phyloP scores from a whole-genome alignment of 768 basidiomycete species.

The Mycena galopus region DNA sequence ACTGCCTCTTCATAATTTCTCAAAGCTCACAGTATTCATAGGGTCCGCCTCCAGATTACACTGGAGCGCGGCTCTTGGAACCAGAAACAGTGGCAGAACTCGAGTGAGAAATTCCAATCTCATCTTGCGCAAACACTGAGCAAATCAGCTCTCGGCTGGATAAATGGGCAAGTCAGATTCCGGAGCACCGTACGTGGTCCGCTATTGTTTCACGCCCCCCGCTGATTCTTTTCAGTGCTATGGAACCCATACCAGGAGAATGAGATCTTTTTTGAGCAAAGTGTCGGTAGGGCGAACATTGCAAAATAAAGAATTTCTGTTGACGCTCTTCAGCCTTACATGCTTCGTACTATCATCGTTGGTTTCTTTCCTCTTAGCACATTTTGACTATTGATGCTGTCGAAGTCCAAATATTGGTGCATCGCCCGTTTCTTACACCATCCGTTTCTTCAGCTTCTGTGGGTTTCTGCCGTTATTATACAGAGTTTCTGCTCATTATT shows the following conservation, averaged over 20 bases:
- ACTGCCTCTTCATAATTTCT: background rate
- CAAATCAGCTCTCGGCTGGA: conserved; percentile 61
- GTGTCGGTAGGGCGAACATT: conserved; percentile 50
- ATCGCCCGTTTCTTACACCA: conserved; percentile 75
- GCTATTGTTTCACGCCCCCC: background rate
- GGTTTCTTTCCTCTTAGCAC: background rate
- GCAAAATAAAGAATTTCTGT: background rate
- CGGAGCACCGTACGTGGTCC: conserved; percentile 54
- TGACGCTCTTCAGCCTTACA: conserved; percentile 13
- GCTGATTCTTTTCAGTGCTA: conserved; percentile 41
- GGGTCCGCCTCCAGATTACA: background rate
- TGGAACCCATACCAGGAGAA: conserved; percentile 53
- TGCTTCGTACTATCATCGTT: conserved; percentile 24
- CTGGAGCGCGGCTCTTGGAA: background rate
- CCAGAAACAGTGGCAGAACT: conserved; percentile 12
- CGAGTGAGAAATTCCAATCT: conserved; percentile 13
- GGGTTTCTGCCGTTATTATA: background rate
- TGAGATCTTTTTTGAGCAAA: conserved; percentile 53
- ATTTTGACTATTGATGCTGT: background rate
- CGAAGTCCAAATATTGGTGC: conserved; percentile 62
- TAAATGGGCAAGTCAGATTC: conserved; percentile 65
- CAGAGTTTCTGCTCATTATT: background rate
- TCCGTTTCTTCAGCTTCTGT: conserved; percentile 63
- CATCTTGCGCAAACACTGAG: background rate
- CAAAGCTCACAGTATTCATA: background rate